phyloP scores from a whole-genome alignment of 78 protist species.

The Dictyostelium brefeldianum region DNA sequence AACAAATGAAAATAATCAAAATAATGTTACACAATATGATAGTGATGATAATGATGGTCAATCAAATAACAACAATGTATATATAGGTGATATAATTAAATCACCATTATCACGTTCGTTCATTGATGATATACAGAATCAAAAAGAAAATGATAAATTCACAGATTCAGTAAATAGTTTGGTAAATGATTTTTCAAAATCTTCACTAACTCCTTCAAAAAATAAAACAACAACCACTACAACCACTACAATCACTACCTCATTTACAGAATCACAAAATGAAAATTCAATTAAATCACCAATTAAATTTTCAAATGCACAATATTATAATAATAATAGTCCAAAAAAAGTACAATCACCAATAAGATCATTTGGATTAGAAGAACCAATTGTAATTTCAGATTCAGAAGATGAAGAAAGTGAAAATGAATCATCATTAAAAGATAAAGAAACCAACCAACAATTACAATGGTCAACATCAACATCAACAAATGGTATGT shows the following conservation, averaged over 20 bases:
- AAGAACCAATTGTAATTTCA: no score
- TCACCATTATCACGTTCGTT: background rate
- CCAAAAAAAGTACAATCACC: background rate
- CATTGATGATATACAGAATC: background rate
- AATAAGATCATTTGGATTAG: no score
- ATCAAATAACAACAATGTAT: no score
- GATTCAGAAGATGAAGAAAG: no score
- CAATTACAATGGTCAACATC: background rate
- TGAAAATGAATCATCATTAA: no score
- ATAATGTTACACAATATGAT: background rate
- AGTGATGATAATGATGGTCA: background rate
- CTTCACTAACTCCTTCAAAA: background rate
- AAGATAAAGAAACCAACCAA: no score
- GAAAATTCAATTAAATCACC: background rate
- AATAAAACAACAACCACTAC: background rate
- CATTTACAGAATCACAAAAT: background rate
- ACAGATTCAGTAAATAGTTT: background rate
- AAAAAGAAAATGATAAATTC: constrained; percentile 1
- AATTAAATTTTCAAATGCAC: background rate
- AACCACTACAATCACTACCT: background rate
- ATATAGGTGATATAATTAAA: background rate
- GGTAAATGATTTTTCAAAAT: background rate
- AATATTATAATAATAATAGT: constrained; percentile 1
- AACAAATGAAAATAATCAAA: background rate
- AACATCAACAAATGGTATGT: background rate